Base-by-base conservation (phyloP, 164 flowering plant species). In the Platanus orientalis region DNA sequence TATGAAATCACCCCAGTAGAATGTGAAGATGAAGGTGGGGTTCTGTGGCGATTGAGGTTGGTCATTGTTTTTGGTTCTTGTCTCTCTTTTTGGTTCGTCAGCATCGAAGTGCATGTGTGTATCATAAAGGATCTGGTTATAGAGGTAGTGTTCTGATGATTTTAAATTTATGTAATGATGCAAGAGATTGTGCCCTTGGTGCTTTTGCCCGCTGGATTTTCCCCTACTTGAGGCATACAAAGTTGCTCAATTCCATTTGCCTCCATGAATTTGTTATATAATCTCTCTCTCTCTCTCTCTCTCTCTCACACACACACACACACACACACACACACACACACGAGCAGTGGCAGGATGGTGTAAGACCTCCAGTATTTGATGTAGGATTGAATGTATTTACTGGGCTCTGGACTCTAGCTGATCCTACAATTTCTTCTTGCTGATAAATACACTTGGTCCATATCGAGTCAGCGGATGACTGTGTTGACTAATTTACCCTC, bases 101-200 rank as follows among this genome's bases (percentile, higher is more conserved):
- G 56, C 61, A 61, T 71, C 73, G 71, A 68, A 69, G 61, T 72
- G 72, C 61, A 75, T 59, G 71, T 57, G 76, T 77, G 74, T 80
- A 73, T 73, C 65, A 73, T 77, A 80, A 72, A 57, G 75, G 67
- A 71, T 74, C 63, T 60, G 65, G 72, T 64, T 70, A 64, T 61
- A 64, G 58, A 47, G 70, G 69, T 63, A 71, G 71, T 66, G 55
- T 69, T 66, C 63, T 68, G 67, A 45, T 76, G 74, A 69, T 59
- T 68, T 36, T 36, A 36, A 3, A 7, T 36, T 65, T 66, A 59
- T 79, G 65, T 62, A 70, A 69, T 69, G 62, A 71, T 70, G 62
- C 75, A 71, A 66, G 59, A 69, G 63, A 57, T 59, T 61, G 53
- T 71, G 59, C 53, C 45, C 21, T 39, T 28, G 21, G 36, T 69